These are phyloP conservation scores for Picea mariana DNA, from an alignment of 83 land plant species.

Conservation along the genomic window DNA sequence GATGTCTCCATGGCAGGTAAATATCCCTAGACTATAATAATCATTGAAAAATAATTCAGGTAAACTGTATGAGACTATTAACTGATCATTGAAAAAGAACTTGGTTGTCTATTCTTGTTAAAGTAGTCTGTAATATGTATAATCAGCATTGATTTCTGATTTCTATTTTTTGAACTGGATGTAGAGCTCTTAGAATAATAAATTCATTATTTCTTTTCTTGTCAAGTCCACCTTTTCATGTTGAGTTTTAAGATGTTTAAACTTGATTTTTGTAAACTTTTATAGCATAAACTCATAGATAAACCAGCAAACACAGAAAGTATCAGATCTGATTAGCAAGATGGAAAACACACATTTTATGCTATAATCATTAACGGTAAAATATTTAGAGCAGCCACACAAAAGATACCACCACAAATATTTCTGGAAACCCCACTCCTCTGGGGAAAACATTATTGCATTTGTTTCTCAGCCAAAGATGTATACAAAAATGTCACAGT, in stretches of 20 bases:
- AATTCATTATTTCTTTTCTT: not conserved
- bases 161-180: not conserved
- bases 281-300: no score
- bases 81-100: not conserved
- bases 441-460: no score
- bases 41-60: constrained; percentile 50
- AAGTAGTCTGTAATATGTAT: not conserved
- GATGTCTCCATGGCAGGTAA: constrained; percentile 95
- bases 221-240: not conserved
- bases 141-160: not conserved
- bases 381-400: no score
- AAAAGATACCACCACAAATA: no score
- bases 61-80: constrained; percentile 9
- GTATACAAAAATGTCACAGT: no score
- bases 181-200: not conserved
- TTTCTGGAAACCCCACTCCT: no score
- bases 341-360: no score
- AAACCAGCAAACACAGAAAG: no score
- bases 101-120: not conserved
- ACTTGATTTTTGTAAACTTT: not conserved
- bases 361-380: no score
- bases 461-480: no score
- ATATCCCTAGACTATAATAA: not conserved
- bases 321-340: no score
- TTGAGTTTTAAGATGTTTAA: not conserved